Evolutionary conservation across 1,139 yeast species (phyloP).

Genomic region (Saccharomyces hybrid): DNA sequence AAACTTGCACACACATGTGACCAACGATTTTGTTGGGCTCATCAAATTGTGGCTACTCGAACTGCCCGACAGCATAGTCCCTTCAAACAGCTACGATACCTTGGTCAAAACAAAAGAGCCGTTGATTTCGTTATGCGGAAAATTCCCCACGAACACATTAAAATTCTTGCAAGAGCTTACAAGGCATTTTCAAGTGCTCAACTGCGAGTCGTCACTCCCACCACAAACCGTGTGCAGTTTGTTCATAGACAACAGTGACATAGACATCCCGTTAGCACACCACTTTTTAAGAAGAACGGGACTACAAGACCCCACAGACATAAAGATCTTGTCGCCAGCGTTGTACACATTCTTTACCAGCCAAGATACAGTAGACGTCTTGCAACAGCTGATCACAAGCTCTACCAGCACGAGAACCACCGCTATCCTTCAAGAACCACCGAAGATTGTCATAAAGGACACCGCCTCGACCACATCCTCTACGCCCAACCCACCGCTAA

Average conservation of each 20-base stretch:
- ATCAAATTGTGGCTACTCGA: conserved; percentile 33
- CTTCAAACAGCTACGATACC: conserved; percentile 28
- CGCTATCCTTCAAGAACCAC: background rate
- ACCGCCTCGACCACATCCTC: background rate
- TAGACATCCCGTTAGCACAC: conserved; percentile 16
- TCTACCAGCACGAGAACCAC: background rate
- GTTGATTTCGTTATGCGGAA: background rate
- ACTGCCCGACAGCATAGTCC: conserved; percentile 32
- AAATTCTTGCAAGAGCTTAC: background rate
- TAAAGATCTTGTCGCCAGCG: background rate
- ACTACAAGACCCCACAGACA: background rate
- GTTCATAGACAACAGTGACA: background rate
- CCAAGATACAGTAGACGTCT: background rate
- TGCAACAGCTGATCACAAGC: background rate
- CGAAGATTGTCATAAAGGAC: background rate
- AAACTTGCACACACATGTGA: background rate
- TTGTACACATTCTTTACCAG: background rate
- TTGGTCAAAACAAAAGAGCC: conserved; percentile 7
- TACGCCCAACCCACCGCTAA: background rate
- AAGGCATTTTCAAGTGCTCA: background rate
- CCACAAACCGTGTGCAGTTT: conserved; percentile 5
- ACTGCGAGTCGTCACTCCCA: background rate
- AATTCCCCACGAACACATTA: background rate
- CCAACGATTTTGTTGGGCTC: conserved; percentile 20
- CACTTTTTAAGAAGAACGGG: conserved; percentile 11